Evolutionary conservation across 2,329 filamentous ascomycete species (phyloP).

Genomic region (Colletotrichum sp.): DNA sequence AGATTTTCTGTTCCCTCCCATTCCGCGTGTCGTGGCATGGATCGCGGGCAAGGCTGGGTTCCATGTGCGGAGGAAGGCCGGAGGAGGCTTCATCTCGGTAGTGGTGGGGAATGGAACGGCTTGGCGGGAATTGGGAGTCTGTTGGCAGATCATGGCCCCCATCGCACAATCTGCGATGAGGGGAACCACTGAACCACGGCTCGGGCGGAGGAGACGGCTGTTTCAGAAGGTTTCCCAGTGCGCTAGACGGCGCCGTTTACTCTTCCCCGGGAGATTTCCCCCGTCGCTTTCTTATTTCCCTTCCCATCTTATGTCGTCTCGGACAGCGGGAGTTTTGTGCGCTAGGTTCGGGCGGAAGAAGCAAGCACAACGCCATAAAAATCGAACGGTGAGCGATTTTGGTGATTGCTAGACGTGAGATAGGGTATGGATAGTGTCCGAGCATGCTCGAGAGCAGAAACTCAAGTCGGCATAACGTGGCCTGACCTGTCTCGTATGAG

Average conservation of each 20-base stretch:
- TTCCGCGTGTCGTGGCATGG: constrained; percentile 10
- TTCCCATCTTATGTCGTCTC: not conserved
- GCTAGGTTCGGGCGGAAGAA: not conserved
- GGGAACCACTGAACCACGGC: not conserved
- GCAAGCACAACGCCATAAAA: not conserved
- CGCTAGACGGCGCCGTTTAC: not conserved
- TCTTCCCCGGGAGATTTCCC: not conserved
- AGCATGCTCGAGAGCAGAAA: not conserved
- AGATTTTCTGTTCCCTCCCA: not conserved
- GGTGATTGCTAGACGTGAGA: not conserved
- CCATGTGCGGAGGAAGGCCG: not conserved
- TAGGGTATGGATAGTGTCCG: not conserved
- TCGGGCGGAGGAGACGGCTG: not conserved
- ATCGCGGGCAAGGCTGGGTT: constrained; percentile 2
- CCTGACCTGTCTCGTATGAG: not conserved
- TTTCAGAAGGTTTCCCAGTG: constrained; percentile 10
- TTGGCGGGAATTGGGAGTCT: not conserved
- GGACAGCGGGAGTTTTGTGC: not conserved
- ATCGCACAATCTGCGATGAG: not conserved
- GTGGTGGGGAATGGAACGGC: not conserved
- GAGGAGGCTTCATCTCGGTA: constrained; percentile 1
- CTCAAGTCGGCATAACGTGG: not conserved
- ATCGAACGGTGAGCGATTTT: not conserved
- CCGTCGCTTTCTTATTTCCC: not conserved
- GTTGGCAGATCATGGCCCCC: constrained; percentile 7